Base-by-base conservation (phyloP, 352 stramenopile genomes). In the Thalassiosira livingstoniorum region DNA sequence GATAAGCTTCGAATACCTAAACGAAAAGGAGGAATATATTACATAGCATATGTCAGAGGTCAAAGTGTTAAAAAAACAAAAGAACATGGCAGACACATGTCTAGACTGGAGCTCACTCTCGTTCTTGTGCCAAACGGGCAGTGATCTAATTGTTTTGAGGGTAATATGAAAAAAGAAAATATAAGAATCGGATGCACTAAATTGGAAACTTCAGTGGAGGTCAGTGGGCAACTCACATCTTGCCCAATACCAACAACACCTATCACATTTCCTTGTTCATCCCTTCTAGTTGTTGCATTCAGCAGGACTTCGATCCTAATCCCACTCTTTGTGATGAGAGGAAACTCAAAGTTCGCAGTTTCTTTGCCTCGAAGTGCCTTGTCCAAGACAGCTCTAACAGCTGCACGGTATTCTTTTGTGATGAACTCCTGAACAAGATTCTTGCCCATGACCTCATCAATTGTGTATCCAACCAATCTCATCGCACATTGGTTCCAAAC, bases 211-310 rank as follows among this genome's bases (percentile, higher is more conserved):
- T 96, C 93, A 51, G 97, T 94, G 69, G 96, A 93, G 0, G 93
- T 92, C 71, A 97, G 23, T 5, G 7, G 4, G 39, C 21, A 37
- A 39, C 15, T 66, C 4, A 75, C 91, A 62, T 97, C 94, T 69
- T 96, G 93, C 0, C 93, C 94, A 64, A 97, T 96, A 23, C 94
- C 93, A 13, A 97, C 93, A 80, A 97, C 94, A 27, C 94, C 94
- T 63, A 97, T 96, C 27, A 96, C 86, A 23, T 87, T 78, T 23
- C 90, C 92, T 29, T 95, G 85, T 55, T 97, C 91, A 58, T 98
- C 96, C 72, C 94, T 96, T 0, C 94, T 87, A 32, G 93, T 90
- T 0, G 94, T 97, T 0, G 95, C 94, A 78, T 97, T 97, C 2
- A 66, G 34, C 21, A 90, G 57, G 15, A 97, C 95, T 64, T 98